Evolutionary conservation across 805 yeast species (phyloP).

Genomic region (Cyberlindnera saturnus): DNA sequence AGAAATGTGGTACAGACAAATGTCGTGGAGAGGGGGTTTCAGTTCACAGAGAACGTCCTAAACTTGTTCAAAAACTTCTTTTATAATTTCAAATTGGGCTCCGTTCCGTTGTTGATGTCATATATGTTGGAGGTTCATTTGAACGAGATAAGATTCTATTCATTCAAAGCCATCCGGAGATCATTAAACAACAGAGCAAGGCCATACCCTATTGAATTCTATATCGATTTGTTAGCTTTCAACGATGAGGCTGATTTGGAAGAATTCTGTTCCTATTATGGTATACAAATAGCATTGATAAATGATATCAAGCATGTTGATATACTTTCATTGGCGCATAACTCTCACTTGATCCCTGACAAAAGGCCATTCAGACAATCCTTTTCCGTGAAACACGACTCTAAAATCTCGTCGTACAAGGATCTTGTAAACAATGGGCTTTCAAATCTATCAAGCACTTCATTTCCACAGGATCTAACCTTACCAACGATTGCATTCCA

Average conservation of each 20-base stretch:
- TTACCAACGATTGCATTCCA: neutral
- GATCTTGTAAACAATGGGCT: conserved; percentile 27
- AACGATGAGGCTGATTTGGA: conserved; percentile 49
- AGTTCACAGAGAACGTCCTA: conserved; percentile 48
- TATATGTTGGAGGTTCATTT: conserved; percentile 76
- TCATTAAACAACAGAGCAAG: conserved; percentile 67
- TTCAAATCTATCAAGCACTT: neutral
- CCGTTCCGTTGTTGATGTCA: conserved; percentile 60
- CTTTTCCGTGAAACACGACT: conserved; percentile 37
- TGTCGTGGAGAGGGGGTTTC: conserved; percentile 46
- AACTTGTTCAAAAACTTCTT: conserved; percentile 63
- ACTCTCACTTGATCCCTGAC: conserved; percentile 30
- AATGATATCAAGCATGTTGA: conserved; percentile 34
- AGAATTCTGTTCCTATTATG: conserved; percentile 59
- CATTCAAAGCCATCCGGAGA: conserved; percentile 58
- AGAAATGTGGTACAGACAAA: conserved; percentile 61
- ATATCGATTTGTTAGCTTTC: conserved; percentile 56
- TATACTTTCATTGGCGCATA: conserved; percentile 34
- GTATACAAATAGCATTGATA: conserved; percentile 36
- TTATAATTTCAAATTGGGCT: conserved; percentile 40
- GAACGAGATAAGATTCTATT: conserved; percentile 71
- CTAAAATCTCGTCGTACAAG: conserved; percentile 27
- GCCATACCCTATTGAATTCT: conserved; percentile 45
- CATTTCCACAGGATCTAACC: neutral
- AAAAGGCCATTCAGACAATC: conserved; percentile 42